Evolutionary conservation across 75 land plant species (phyloP).

Genomic region (Pinus taeda): DNA sequence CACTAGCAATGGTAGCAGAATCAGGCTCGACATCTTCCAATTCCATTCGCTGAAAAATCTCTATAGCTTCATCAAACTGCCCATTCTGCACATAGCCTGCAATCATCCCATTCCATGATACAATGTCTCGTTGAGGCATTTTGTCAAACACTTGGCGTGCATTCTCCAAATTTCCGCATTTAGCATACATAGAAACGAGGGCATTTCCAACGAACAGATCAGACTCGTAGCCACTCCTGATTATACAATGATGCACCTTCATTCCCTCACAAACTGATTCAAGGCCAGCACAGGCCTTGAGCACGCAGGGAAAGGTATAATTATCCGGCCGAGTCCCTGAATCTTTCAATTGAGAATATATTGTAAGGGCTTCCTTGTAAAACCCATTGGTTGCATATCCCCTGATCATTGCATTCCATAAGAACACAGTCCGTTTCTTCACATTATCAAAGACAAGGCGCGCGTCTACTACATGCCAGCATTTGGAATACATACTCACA

Average conservation of each 20-base stretch:
- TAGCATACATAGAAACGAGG: constrained; percentile 20
- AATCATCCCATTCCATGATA: constrained; percentile 21
- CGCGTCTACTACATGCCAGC: constrained; percentile 7
- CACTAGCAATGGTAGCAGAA: background rate
- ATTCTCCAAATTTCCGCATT: constrained; percentile 12
- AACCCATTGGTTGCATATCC: constrained; percentile 7
- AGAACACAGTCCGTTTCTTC: no score
- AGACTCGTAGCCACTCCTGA: constrained; percentile 4
- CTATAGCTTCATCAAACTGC: constrained; percentile 2
- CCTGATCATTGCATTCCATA: constrained; percentile 8
- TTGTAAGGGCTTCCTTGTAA: constrained; percentile 4
- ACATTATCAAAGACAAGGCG: constrained; percentile 14
- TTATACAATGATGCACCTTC: constrained; percentile 13
- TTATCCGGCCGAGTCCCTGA: constrained; percentile 3
- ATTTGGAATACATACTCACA: constrained; percentile 27
- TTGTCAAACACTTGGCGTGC: constrained; percentile 17
- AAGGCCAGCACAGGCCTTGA: constrained; percentile 16
- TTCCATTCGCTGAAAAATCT: constrained; percentile 4
- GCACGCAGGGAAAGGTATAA: background rate
- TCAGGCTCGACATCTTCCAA: background rate
- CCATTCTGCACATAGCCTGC: constrained; percentile 17
- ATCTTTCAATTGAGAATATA: background rate
- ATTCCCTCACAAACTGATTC: background rate
- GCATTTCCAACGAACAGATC: constrained; percentile 9
- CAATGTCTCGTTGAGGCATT: constrained; percentile 12